Base-by-base conservation (phyloP, 345 rosid species). In the Capsella bursapastoris region DNA sequence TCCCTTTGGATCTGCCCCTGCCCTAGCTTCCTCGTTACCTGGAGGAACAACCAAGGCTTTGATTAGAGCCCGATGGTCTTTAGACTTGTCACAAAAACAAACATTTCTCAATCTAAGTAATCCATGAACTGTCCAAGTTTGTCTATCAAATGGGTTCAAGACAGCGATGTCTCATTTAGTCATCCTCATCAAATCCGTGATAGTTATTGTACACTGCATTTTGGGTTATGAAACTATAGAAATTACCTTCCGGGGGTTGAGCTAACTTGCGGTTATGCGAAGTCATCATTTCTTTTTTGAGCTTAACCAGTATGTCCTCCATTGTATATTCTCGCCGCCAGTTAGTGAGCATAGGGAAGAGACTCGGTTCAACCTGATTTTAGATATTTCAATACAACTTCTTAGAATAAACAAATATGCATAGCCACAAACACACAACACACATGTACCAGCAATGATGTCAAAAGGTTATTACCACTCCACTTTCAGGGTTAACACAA, bases 401-500 rank as follows among this genome's bases (percentile, higher is more conserved):
- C 45, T 63, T 18, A 49, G 3, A 37, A 3, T 25, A 72, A 44
- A 53, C 57, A 50, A 5, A 51, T 3, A 55, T 22, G 45, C 12
- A 57, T 16, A 48, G 43, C 10, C 27, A 35, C 14, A 34, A 0
- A 47, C 6, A 27, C 8, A 58, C 2, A 22, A n/a, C 25, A 35
- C 14, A 34, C 1, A 47, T 9, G 15, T 18, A 58, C 2, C 31
- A 61, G 6, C 3, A 34, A 34, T 8, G 18, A 59, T 12, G 13
- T 41, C 57, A 41, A 13, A 13, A 57, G 48, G 12, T 37, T 7
- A 7, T 67, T 89, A 91, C 98, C 98, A 86, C 93, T 84, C 98
- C 98, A 57, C 87, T 87, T 82, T 93, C 96, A 40, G 92, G 98
- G 88, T 88, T 89, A 59, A 93, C 98, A 53, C 97, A 90, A 52